Percentiles rank a stretch among this genome's conserved stretches.
Evolutionary conservation across 345 rosid genomes (phyloP).

Genomic region (Raphanus raphanistrum): DNA sequence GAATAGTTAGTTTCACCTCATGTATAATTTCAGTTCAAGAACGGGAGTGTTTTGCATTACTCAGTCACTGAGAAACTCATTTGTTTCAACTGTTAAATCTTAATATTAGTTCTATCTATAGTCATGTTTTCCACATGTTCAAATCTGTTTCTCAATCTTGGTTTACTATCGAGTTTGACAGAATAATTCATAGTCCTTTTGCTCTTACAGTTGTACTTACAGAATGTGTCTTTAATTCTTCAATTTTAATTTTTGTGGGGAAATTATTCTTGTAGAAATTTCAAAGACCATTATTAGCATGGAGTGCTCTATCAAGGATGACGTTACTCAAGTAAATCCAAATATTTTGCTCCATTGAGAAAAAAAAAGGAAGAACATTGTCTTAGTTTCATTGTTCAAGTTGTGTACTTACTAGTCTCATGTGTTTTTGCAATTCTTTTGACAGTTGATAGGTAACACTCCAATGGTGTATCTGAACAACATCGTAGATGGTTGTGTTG

Average conservation of each 20-base stretch:
- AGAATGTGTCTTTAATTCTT: background rate
- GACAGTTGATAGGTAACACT: constrained; percentile 60
- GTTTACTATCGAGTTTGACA: background rate
- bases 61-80: background rate
- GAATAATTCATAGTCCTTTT: background rate
- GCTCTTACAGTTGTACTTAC: background rate
- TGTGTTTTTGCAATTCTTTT: background rate
- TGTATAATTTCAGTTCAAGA: background rate
- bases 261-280: background rate
- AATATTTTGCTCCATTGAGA: background rate
- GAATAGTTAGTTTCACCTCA: background rate
- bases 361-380: background rate
- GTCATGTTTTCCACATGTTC: background rate
- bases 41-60: background rate
- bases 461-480: constrained; percentile 62
- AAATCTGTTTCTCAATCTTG: background rate
- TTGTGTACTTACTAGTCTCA: background rate
- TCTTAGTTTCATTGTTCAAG: background rate
- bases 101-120: background rate
- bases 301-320: constrained; percentile 53
- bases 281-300: constrained; percentile 1
- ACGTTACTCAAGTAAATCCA: constrained; percentile 52
- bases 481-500: constrained; percentile 59
- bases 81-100: background rate
- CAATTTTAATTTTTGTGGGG: background rate